Base-by-base conservation (phyloP, 306 rosid genomes). In the Cucumis hystrix region DNA sequence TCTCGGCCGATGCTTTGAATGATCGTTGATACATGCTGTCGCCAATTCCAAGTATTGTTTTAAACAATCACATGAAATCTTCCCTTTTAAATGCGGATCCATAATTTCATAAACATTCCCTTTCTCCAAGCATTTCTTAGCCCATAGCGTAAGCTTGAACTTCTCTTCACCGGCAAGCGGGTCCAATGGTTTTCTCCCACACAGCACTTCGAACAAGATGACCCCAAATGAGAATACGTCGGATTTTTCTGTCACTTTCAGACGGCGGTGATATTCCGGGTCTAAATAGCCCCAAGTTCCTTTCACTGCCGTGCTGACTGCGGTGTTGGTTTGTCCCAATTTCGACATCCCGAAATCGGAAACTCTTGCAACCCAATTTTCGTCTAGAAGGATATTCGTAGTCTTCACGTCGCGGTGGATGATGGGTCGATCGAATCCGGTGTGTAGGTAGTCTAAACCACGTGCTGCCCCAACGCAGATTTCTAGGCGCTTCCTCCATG, bases 381-480 rank as follows among this genome's bases (percentile, higher is more conserved):
- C 72, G 74, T 87, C 93, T 59, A 89, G 77, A 49, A 89, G 81
- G 66, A 87, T 89, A 80, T 89, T 89, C 0, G 84, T 76, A 6
- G 91, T 83, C 83, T 87, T 87, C 77, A 89, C 75, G 35, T 89
- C 89, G 1, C 89, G 82, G 69, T 89, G 91, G 68, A 89, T 89
- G 71, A 89, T 76, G 0, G 82, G 77, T 37, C 81, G 73, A 58
- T 33, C 72, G 33, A 37, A 58, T 51, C 93, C 84, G 1, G 80
- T 83, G 62, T 85, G 93, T 18, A 89, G 86, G 70, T 89, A 89
- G 81, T 87, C 81, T 12, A 89, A 28, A 25, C 93, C 93, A 60
- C 83, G n/a, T n/a, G 91, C 89, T 21, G 91, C 83, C 56, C 82
- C 91, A 4, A 79, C 8, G 74, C 89, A 87, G 57, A 89, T 85